phyloP scores from a whole-genome alignment of 139 green algal species.

The Haematococcus lacustris region DNA sequence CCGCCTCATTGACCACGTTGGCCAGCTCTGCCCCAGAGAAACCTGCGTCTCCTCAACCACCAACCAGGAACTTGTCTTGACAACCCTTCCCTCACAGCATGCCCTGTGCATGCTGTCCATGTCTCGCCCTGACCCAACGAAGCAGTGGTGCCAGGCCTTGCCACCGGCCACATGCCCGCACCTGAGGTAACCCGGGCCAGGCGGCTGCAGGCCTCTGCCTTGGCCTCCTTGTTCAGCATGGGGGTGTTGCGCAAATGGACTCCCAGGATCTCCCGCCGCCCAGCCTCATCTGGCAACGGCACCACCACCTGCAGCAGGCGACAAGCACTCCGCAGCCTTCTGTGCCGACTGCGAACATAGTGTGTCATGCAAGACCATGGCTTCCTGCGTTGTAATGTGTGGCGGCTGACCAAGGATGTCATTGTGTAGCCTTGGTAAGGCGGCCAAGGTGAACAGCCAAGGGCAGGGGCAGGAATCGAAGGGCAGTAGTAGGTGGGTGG shows the following conservation, averaged over 20 bases:
- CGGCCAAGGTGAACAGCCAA: background rate
- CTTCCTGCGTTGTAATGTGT: no score
- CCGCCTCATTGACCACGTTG: slow-evolving; percentile 91
- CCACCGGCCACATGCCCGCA: no score
- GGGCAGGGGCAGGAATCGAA: background rate
- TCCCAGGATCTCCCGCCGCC: slow-evolving; percentile 60
- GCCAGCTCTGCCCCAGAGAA: slow-evolving; percentile 82
- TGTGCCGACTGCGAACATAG: background rate
- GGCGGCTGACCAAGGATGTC: no score
- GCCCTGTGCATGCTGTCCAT: no score
- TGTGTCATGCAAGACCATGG: no score
- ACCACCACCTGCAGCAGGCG: slow-evolving; percentile 51
- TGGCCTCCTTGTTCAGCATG: slow-evolving; percentile 8
- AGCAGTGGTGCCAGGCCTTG: no score
- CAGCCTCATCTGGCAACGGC: slow-evolving; percentile 65
- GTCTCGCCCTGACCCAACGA: no score
- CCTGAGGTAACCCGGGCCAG: slow-evolving; percentile 6
- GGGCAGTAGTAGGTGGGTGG: no score
- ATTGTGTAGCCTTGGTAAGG: no score
- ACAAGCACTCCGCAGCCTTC: background rate
- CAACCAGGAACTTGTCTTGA: no score
- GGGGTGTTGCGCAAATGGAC: slow-evolving; percentile 70
- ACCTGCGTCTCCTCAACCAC: no score
- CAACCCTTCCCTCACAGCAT: no score
- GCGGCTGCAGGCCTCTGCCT: slow-evolving; percentile 2